Evolutionary conservation across 225 moss, liverwort and hornwort species (phyloP).

Genomic region (Ulota crispa): DNA sequence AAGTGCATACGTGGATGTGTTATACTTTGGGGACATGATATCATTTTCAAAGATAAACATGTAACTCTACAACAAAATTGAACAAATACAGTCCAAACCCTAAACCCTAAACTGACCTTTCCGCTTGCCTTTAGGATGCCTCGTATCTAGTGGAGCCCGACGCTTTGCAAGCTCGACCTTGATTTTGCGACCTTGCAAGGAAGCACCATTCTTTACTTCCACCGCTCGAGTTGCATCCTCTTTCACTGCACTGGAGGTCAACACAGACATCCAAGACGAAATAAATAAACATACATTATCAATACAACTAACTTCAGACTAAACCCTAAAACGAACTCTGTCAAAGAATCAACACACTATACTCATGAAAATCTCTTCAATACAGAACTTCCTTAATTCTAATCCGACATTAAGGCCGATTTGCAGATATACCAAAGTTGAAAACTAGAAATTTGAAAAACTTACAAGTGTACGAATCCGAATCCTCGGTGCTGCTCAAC

Average conservation of each 20-base stretch:
- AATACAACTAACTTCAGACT: neutral
- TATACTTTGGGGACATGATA: neutral
- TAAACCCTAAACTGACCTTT: constrained; percentile 27
- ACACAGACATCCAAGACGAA: neutral
- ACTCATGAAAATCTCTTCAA: neutral
- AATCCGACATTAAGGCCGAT: neutral
- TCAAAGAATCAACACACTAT: neutral
- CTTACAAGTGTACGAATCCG: constrained; percentile 97
- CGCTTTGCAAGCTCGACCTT: constrained; percentile 96
- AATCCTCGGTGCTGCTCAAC: constrained; percentile 85
- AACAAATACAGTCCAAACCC: neutral
- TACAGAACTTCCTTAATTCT: neutral
- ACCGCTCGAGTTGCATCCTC: constrained; percentile 91
- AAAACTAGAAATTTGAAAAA: neutral
- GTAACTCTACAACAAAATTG: too few species aligned
- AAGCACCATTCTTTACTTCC: constrained; percentile 70
- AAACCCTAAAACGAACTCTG: neutral
- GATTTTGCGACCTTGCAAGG: constrained; percentile 85
- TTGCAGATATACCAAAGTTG: too few species aligned
- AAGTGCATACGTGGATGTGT: neutral
- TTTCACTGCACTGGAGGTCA: constrained; percentile 66
- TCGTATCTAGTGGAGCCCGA: constrained; percentile 74
- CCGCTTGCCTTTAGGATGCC: constrained; percentile 64
- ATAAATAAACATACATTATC: neutral
- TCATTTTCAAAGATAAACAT: neutral